Evolutionary conservation across 257 asterid genomes (phyloP).

Genomic region (Solanum pimpinellifolium): DNA sequence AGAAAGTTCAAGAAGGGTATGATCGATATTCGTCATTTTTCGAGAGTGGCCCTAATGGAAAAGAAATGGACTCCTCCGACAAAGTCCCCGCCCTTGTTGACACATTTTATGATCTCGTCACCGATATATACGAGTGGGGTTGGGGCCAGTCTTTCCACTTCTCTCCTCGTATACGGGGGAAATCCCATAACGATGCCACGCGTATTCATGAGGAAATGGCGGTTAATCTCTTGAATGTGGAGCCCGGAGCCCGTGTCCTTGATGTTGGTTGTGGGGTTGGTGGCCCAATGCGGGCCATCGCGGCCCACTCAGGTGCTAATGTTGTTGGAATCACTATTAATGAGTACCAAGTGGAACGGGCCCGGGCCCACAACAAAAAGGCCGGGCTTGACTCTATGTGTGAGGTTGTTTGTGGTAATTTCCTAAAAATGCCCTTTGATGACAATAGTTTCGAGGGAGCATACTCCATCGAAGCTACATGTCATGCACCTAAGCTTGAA

Average conservation of each 20-base stretch:
- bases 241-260: conserved; percentile 39
- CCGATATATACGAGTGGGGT: conserved; percentile 81
- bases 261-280: conserved; percentile 85
- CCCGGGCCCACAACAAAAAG: conserved; percentile 49
- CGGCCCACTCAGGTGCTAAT: conserved; percentile 60
- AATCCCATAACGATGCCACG: conserved; percentile 58
- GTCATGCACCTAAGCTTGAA: conserved; percentile 30
- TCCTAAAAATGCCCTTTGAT: conserved; percentile 60
- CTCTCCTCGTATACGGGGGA: conserved; percentile 48
- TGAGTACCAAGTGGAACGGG: conserved; percentile 56
- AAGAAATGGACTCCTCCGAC: conserved; percentile 31
- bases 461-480: conserved; percentile 68
- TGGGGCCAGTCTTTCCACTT: conserved; percentile 84
- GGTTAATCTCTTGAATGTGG: conserved; percentile 40
- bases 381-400: conserved; percentile 50
- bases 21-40: conserved; percentile 60
- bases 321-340: conserved; percentile 25
- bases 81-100: conserved; percentile 74
- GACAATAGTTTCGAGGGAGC: conserved; percentile 59
- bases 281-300: conserved; percentile 80
- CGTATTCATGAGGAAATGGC: conserved; percentile 71
- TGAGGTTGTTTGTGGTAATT: conserved; percentile 68
- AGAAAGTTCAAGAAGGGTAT: conserved; percentile 47
- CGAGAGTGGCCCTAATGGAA: conserved; percentile 32
- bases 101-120: conserved; percentile 16